Base-by-base conservation (phyloP, 2,329 filamentous ascomycete species). In the Diaporthe sp. region DNA sequence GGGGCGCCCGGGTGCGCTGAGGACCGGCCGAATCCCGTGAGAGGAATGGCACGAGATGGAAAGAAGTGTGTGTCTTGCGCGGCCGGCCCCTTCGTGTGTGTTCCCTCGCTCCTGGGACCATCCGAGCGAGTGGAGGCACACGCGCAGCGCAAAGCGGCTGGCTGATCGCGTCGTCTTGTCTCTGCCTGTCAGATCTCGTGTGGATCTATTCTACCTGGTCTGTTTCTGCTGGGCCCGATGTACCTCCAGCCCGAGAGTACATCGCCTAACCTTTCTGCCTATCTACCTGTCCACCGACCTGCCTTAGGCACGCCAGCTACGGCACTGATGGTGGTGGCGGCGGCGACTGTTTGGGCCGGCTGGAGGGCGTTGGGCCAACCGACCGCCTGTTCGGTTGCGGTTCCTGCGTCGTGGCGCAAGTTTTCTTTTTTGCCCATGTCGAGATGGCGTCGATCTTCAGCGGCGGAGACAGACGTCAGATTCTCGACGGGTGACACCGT, bases 1-100 rank as follows among this genome's bases (percentile, higher is more conserved):
- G 45, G 64, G 64, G 64, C 64, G 64, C n/a, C 64, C 47, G 64
- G 64, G 64, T 68, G 64, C 15, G 15, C 33, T 68, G 64, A 22
- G 45, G 13, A 15, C 33, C 47, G 64, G 64, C 47, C 33, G 64
- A 54, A 68, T 54, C 64, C 64, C 47, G 33, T 54, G 40, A 7
- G 15, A 54, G 64, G 47, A n/a, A 68, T 40, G 30, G 55, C 9
- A 19, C 35, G 13, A 25, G 15, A n/a, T 22, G 54, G 52, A 7
- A 22, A n/a, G n/a, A 19, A 35, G 54, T 33, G 54, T 57, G 54
- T 10, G 42, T 66, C 28, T 66, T 66, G 61, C 61, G 42, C 42
- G 61, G 61, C 61, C 42, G n/a, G n/a, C n/a, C n/a, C n/a, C n/a
- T n/a, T 45, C 30, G 38, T 30, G 64, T 52, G 64, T 67, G 42